Evolutionary conservation across 2,329 filamentous ascomycete genomes (phyloP).

Genomic region (Neofusicoccum sp.): DNA sequence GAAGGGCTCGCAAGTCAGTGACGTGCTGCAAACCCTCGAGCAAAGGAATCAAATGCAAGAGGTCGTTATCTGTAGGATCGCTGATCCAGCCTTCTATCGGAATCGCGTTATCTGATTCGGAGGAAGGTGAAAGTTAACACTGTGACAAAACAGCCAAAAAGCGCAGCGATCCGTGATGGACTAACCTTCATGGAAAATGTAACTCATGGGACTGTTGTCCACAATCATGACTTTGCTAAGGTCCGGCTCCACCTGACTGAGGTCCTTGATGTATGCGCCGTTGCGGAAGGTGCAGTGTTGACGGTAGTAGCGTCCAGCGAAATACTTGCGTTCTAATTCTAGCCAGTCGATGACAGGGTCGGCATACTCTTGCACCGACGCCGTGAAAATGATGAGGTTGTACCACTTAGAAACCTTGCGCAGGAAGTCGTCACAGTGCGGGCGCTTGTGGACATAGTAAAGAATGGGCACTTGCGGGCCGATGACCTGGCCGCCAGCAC

Average conservation of each 20-base stretch:
- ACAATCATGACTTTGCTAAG: conserved; percentile 98
- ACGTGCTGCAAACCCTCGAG: conserved; percentile 95
- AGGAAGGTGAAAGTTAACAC: not conserved
- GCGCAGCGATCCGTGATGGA: conserved; percentile 10
- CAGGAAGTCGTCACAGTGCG: conserved; percentile 94
- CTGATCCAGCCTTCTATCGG: conserved; percentile 99
- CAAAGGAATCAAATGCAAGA: conserved; percentile 88
- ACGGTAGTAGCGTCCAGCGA: conserved; percentile 88
- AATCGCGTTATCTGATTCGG: conserved; percentile 83
- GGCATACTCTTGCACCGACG: conserved; percentile 96
- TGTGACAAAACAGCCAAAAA: not conserved
- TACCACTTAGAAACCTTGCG: conserved; percentile 97
- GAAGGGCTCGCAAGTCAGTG: conserved; percentile 87
- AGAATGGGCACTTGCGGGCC: conserved; percentile 93
- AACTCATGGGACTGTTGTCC: conserved; percentile 97
- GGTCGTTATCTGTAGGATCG: conserved; percentile 94
- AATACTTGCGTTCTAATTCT: conserved; percentile 95
- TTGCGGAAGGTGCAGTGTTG: conserved; percentile 97
- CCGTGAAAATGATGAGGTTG: conserved; percentile 94
- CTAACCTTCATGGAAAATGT: conserved; percentile 96
- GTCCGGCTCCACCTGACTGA: conserved; percentile 94
- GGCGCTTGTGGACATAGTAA: conserved; percentile 98
- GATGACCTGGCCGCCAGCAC: conserved; percentile 66
- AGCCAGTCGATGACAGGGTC: conserved; percentile 99
- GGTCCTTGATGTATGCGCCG: conserved; percentile 96